Evolutionary conservation across 148 eudicot genomes (phyloP).

Genomic region (Euryodendron excelsum): DNA sequence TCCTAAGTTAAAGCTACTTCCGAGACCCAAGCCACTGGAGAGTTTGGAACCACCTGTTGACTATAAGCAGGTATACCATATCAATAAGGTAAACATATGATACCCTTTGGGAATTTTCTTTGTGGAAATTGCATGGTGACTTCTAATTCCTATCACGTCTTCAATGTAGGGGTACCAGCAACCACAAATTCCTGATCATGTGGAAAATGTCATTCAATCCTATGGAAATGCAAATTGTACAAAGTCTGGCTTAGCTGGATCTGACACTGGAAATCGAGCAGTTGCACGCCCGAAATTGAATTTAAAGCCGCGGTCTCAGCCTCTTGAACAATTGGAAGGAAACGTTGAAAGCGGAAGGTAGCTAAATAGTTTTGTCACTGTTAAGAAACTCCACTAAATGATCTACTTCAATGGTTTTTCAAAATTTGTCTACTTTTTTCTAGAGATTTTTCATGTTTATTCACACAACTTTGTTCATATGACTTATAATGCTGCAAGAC

Average conservation of each 20-base stretch:
- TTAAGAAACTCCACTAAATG: neutral
- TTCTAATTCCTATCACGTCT: neutral
- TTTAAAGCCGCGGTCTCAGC: constrained; percentile 72
- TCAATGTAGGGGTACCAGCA: constrained; percentile 38
- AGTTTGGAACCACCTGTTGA: constrained; percentile 43
- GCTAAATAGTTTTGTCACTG: constrained; percentile 11
- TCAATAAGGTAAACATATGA: neutral
- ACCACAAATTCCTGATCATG: constrained; percentile 29
- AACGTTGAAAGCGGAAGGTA: constrained; percentile 53
- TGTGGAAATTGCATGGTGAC: neutral
- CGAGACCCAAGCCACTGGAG: constrained; percentile 72
- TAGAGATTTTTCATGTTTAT: neutral
- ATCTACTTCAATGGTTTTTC: neutral
- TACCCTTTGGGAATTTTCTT: neutral
- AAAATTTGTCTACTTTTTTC: neutral
- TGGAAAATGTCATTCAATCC: constrained; percentile 29
- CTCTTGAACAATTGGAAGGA: constrained; percentile 44
- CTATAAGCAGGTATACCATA: constrained; percentile 50
- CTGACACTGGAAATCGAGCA: constrained; percentile 40
- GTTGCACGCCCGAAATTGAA: constrained; percentile 78
- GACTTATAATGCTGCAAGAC: neutral
- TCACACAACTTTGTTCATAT: neutral
- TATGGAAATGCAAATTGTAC: constrained; percentile 28
- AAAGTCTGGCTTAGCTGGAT: constrained; percentile 36
- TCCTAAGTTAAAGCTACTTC: constrained; percentile 78